These are phyloP conservation scores for Pseudogymnoascus sp. DNA, from an alignment of 2,329 filamentous ascomycete species.

Conservation along the genomic window DNA sequence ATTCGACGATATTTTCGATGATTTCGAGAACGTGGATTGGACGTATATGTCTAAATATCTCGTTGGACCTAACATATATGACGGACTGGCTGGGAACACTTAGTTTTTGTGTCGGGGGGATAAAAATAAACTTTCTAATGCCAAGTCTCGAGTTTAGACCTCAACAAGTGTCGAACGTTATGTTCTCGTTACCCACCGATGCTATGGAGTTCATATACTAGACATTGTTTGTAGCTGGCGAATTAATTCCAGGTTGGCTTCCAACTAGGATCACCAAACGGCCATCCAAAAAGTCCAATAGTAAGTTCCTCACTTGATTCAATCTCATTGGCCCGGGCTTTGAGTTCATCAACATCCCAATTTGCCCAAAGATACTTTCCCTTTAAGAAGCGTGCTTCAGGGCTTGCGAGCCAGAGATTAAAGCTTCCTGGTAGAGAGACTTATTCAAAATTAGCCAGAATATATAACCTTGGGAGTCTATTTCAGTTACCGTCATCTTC, in stretches of 20 bases:
- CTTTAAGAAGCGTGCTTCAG: constrained; percentile 40
- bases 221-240: background rate
- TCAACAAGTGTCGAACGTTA: too few species aligned
- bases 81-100: background rate
- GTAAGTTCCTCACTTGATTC: constrained; percentile 15
- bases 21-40: constrained; percentile 21
- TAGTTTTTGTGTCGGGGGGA: background rate
- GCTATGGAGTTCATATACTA: background rate
- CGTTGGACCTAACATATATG: background rate
- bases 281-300: constrained; percentile 20
- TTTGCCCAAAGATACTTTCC: constrained; percentile 41
- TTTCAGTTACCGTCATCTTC: constrained; percentile 27
- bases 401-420: constrained; percentile 21
- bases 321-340: constrained; percentile 32
- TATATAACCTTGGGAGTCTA: background rate
- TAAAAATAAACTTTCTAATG: too few species aligned
- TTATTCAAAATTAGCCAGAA: constrained; percentile 16
- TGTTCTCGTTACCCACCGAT: too few species aligned
- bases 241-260: background rate
- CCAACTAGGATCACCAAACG: constrained; percentile 13
- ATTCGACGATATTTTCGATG: constrained; percentile 19
- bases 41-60: background rate
- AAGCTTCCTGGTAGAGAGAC: constrained; percentile 22
- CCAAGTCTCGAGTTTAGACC: too few species aligned
- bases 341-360: constrained; percentile 46